Evolutionary conservation across 257 asterid genomes (phyloP).

Genomic region (Plantago ovata): DNA sequence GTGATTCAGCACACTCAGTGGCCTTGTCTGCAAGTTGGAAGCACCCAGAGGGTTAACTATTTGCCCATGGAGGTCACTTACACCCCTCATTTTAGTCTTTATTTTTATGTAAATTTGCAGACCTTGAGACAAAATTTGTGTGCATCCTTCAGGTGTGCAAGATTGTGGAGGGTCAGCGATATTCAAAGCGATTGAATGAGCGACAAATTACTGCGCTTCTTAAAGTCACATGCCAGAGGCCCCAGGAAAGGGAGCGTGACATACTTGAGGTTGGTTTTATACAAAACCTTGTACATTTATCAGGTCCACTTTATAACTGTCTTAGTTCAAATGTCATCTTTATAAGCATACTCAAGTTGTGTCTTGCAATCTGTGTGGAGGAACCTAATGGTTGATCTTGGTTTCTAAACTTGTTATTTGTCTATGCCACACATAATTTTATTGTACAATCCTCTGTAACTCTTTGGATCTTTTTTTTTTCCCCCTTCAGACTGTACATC

Average conservation of each 20-base stretch:
- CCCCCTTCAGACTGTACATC: conserved; percentile 60
- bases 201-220: conserved; percentile 82
- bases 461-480: background rate
- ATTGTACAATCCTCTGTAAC: too few species aligned
- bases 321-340: too few species aligned
- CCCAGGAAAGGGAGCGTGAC: conserved; percentile 65
- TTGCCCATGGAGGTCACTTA: conserved; percentile 83
- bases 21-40: conserved; percentile 95
- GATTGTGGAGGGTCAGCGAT: conserved; percentile 91
- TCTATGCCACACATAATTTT: too few species aligned
- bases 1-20: conserved; percentile 66
- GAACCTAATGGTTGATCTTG: too few species aligned
- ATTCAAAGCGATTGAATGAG: conserved; percentile 86
- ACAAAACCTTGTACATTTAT: background rate
- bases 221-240: conserved; percentile 95
- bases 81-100: background rate
- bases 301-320: too few species aligned
- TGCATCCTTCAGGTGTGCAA: conserved; percentile 60
- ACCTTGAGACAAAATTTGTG: background rate
- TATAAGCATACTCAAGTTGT: too few species aligned
- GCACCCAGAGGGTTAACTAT: conserved; percentile 74
- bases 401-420: too few species aligned
- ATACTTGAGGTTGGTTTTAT: conserved; percentile 59
- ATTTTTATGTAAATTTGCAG: background rate
- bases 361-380: too few species aligned